phyloP scores from a whole-genome alignment of 495 filamentous ascomycete species.

The Penicillium argentinense region DNA sequence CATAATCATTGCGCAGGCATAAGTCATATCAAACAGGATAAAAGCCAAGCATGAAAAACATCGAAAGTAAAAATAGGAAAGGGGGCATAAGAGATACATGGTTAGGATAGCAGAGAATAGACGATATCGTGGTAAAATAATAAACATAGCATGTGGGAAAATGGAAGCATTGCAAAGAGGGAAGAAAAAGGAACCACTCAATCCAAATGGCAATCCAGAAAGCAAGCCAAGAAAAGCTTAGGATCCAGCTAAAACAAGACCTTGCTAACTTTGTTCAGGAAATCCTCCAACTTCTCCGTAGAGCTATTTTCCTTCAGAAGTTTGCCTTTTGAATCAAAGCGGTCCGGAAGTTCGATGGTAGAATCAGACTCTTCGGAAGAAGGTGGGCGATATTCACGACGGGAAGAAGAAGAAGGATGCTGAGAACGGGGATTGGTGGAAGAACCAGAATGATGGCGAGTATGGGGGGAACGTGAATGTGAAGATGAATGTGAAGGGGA shows the following conservation, averaged over 20 bases:
- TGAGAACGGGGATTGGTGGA: background rate
- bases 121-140: no score
- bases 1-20: constrained; percentile 12
- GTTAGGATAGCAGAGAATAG: no score
- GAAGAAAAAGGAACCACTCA: no score
- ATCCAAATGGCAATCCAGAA: no score
- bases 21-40: constrained; percentile 8
- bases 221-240: background rate
- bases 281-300: constrained; percentile 35
- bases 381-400: constrained; percentile 9
- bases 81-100: no score
- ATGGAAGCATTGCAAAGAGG: no score
- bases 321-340: constrained; percentile 63
- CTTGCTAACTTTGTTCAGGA: constrained; percentile 34
- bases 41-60: background rate
- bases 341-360: constrained; percentile 58
- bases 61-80: constrained; percentile 1
- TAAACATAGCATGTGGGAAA: background rate
- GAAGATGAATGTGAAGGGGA: constrained; percentile 15
- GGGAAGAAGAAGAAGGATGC: constrained; percentile 4
- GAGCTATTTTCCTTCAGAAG: constrained; percentile 42
- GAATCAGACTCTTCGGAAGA: constrained; percentile 40
- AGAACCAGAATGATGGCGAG: constrained; percentile 1
- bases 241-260: constrained; percentile 22
- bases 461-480: constrained; percentile 2